Evolutionary conservation across 371 early-diverging fungal genomes (phyloP), one percentile per base, ranked within the genome.

Genomic region (Mucor saturninus): DNA sequence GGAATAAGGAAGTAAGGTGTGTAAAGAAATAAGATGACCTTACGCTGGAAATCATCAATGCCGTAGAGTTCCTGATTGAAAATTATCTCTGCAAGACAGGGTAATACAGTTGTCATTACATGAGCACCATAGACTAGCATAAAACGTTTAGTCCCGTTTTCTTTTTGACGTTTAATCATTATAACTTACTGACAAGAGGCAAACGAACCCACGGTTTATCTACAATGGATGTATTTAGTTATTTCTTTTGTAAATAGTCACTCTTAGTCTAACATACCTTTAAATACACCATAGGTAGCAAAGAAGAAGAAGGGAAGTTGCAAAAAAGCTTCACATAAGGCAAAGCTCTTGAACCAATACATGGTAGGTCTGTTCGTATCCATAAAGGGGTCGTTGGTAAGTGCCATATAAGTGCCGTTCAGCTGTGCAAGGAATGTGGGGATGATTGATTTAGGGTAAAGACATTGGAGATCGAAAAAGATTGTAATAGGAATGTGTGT

Each of bases 261-360:
- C 21, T 21, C 21, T 21, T 21, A 21, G 21, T 21, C 15, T 14
- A 28, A 59, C 15, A 59, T 68, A 68, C 68, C 59, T 45, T 65
- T 58, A 5, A 58, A 58, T 46, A 69, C 28, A 43, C 65, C 70
- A 62, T 69, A 65, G 26, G 46, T 30, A 2, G 70, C 70, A 46
- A 65, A 49, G 49, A 69, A 65, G 54, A 69, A 69, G 49, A 69
- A 69, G 3, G 70, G 70, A 1, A 65, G 51, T 21, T 69, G 70
- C 3, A 69, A 9, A 55, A 69, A 54, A 1, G 70, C 70, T 45
- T 69, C 70, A 65, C 70, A 69, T 2, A 50, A 58, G 8, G 59
- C 46, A 51, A 69, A 65, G 2, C 59, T 61, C 28, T 55, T 60
- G 54, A 69, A 69, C 70, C 70, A 69, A 37, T 54, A 65, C 35